Base-by-base conservation (phyloP, 768 basidiomycete genomes). In the Suillus variegatus region DNA sequence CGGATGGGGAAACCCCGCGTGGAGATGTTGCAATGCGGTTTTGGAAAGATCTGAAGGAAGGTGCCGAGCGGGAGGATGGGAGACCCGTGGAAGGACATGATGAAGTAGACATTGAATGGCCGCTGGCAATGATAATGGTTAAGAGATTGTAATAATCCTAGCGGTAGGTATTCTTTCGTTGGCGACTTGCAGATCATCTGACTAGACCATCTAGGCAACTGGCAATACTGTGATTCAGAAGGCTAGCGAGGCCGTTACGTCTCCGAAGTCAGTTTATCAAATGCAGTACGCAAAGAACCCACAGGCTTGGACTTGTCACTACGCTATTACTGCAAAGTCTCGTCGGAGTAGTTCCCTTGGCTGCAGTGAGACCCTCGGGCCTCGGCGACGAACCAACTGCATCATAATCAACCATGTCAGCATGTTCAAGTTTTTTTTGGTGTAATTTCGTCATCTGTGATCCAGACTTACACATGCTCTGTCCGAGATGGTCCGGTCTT, bases 21-120 rank as follows among this genome's bases (percentile, higher is more conserved):
- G 89, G 89, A 1, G 87, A 90, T 72, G 84, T 94, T 47, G 85
- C 87, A 9, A 78, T 84, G 67, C 79, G 90, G 14, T 89, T 91
- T 68, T 86, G 86, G 85, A 82, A 83, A 67, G 75, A 79, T 57
- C 70, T 91, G 61, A 78, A 83, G 67, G 78, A 81, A 51, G 81
- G 74, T 0, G 80, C 71, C 10, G 75, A 71, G 57, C 72, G 73
- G 47, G 67, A 57, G 47, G 68, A 64, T 36, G 69, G 71, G 32
- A 55, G 73, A 18, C 67, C 71, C 22, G 66, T 74, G 61, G 67
- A 65, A 63, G 35, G 55, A 25, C 54, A 62, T 49, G 76, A 76
- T 35, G 65, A 73, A 52, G 65, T 82, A 4, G 78, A 78, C 35
- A 72, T 81, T 10, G 36, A 38, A 38, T 38, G 36, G 36, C 36